Conservation (phyloP, 805 yeast species). For the Starmerella vitae region DNA sequence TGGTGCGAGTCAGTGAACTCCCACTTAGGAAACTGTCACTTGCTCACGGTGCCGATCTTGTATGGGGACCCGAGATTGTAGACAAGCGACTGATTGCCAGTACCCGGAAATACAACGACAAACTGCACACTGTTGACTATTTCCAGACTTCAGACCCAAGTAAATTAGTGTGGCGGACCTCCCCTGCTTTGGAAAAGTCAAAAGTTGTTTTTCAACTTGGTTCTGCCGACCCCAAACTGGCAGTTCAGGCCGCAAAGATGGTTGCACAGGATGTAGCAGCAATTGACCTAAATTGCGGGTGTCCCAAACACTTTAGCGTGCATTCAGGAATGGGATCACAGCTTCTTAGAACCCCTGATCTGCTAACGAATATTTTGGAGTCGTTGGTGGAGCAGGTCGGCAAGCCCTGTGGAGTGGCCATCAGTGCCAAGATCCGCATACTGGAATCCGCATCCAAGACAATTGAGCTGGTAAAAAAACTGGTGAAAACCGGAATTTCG, state of each 20-base stretch:
- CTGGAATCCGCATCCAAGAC: conserved; percentile 53
- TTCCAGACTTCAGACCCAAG: conserved; percentile 31
- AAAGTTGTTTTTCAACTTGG: conserved; percentile 82
- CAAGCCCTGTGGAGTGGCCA: conserved; percentile 57
- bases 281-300: conserved; percentile 88
- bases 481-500: conserved; percentile 65
- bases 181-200: conserved; percentile 45
- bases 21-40: conserved; percentile 76
- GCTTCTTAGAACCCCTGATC: conserved; percentile 65
- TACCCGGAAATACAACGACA: conserved; percentile 44
- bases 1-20: conserved; percentile 88
- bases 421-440: conserved; percentile 80
- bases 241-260: conserved; percentile 73
- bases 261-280: conserved; percentile 83
- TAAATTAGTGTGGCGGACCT: conserved; percentile 50
- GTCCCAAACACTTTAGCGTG: conserved; percentile 89
- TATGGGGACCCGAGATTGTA: conserved; percentile 92
- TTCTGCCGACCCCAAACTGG: conserved; percentile 66
- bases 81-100: conserved; percentile 72
- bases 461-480: conserved; percentile 39
- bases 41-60: conserved; percentile 80
- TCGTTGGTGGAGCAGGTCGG: conserved; percentile 72
- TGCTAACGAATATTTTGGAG: conserved; percentile 52
- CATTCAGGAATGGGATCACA: conserved; percentile 99
- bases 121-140: conserved; percentile 25